Percentiles rank a stretch among this genome's conserved stretches.
Evolutionary conservation across 768 basidiomycete genomes (phyloP).

Genomic region (Piloderma croceum): DNA sequence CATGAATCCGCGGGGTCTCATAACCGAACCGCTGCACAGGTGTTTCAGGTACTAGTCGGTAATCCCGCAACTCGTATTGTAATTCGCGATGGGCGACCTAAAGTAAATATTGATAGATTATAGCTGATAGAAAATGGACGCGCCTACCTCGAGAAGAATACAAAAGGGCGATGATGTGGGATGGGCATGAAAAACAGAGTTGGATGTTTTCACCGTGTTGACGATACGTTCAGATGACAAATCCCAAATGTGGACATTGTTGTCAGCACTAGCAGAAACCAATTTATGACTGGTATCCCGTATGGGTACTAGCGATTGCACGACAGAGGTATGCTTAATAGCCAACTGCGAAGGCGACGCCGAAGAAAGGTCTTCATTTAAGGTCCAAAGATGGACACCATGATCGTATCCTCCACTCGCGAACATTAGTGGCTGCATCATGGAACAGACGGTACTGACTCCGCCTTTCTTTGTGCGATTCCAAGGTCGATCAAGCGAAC

Average conservation of each 20-base stretch:
- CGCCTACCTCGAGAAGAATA: slow-evolving; percentile 39
- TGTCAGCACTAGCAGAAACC: slow-evolving; percentile 43
- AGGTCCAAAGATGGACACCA: slow-evolving; percentile 41
- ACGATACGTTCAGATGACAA: slow-evolving; percentile 40
- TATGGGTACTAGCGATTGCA: slow-evolving; percentile 40
- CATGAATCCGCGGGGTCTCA: slow-evolving; percentile 29
- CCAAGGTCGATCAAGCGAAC: not conserved
- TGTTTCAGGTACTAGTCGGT: slow-evolving; percentile 30
- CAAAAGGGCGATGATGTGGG: slow-evolving; percentile 32
- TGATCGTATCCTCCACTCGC: slow-evolving; percentile 48
- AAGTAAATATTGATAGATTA: slow-evolving; percentile 2
- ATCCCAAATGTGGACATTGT: slow-evolving; percentile 41
- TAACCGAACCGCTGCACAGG: slow-evolving; percentile 44
- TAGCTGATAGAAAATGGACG: not conserved
- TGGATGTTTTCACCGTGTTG: slow-evolving; percentile 36
- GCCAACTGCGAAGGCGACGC: slow-evolving; percentile 26
- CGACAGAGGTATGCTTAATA: slow-evolving; percentile 37
- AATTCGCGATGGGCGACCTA: slow-evolving; percentile 46
- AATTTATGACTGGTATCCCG: slow-evolving; percentile 44
- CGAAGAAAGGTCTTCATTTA: slow-evolving; percentile 28
- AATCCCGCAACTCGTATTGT: slow-evolving; percentile 49
- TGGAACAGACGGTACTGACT: slow-evolving; percentile 36
- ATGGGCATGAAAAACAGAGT: slow-evolving; percentile 40
- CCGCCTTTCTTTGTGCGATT: slow-evolving; percentile 30
- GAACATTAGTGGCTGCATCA: slow-evolving; percentile 38